Base-by-base conservation (phyloP, 257 asterid genomes). In the Ehretia macrophylla region DNA sequence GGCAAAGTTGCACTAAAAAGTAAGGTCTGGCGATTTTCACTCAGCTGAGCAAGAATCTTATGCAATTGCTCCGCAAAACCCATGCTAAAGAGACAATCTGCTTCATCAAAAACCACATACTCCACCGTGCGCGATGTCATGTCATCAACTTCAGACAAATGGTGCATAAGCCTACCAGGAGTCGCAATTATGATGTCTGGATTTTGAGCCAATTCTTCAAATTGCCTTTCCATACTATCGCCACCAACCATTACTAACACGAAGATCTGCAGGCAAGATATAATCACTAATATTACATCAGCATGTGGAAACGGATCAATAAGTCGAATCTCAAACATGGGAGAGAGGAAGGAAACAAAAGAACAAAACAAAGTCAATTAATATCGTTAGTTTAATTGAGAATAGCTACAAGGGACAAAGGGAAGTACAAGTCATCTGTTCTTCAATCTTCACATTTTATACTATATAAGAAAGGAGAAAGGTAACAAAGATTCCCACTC, bases 81-180 rank as follows among this genome's bases (percentile, higher is more conserved):
- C 95, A 81, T 93, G 83, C 89, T 83, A 76, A 93, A 93, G 49
- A 93, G 93, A 69, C 97, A 85, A 62, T 93, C 97, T 23, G 96
- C 99, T 75, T 93, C 99, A 59, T 93, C 99, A 59, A 83, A 93
- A 68, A 93, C 99, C 35, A 93, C 90, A 62, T 89, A 93, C 55
- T 93, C 97, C 65, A 89, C 95, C 17, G 84, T 81, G 17, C 92
- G 87, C 79, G 89, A 63, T 10, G 97, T 89, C 97, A 93, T 79
- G 77, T 89, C 97, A 68, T 85, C 99, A 65, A 89, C 79, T 80
- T 93, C 99, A 37, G 86, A 84, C 70, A 93, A 65, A 71, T 86
- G 96, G 60, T 93, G 99, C 96, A 89, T 86, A 55, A 93, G 90
- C 71, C 99, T 79, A 39, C 99, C 99, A 42, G 97, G 99, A 55